A percentile compares a stretch with the other conserved stretches of the same genome.
Conservation (phyloP, 257 asterid genomes). For the Prunella vulgaris region DNA sequence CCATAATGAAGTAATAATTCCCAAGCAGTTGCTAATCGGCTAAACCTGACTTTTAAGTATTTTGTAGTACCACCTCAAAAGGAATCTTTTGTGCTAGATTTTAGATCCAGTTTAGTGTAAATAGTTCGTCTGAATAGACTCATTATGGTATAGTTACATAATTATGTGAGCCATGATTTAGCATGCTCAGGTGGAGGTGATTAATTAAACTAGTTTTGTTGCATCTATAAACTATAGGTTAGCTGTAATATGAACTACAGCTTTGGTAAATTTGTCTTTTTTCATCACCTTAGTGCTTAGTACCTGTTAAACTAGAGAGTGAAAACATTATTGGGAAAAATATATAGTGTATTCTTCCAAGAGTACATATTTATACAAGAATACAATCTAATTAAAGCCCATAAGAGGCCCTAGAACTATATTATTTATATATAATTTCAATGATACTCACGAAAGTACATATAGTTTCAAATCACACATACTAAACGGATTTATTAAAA, state of each 20-base stretch:
- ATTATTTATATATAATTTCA: too few relatives aligned
- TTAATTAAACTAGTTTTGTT: neutral
- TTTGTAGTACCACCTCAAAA: neutral
- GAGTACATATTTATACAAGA: too few relatives aligned
- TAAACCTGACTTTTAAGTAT: slow-evolving; percentile 8
- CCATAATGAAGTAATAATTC: neutral
- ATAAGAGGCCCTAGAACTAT: too few relatives aligned
- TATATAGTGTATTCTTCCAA: too few relatives aligned
- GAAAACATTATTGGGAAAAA: too few relatives aligned
- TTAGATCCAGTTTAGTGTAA: neutral
- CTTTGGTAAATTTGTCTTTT: neutral
- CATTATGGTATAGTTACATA: neutral
- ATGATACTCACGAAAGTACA: too few relatives aligned
- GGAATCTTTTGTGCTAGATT: neutral
- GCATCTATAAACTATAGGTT: neutral
- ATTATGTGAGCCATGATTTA: neutral
- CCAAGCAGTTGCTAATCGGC: neutral
- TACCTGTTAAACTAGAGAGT: too few relatives aligned
- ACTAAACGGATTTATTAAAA: too few relatives aligned
- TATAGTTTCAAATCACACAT: too few relatives aligned
- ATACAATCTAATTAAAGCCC: too few relatives aligned
- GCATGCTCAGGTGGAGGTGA: neutral
- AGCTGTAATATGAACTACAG: neutral
- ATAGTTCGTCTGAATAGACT: neutral
- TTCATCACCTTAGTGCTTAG: too few relatives aligned